Percentiles rank a stretch among this genome's conserved stretches.
These are phyloP conservation scores for Pisolithus tinctorius DNA, from an alignment of 768 basidiomycete species.

Conservation along the genomic window DNA sequence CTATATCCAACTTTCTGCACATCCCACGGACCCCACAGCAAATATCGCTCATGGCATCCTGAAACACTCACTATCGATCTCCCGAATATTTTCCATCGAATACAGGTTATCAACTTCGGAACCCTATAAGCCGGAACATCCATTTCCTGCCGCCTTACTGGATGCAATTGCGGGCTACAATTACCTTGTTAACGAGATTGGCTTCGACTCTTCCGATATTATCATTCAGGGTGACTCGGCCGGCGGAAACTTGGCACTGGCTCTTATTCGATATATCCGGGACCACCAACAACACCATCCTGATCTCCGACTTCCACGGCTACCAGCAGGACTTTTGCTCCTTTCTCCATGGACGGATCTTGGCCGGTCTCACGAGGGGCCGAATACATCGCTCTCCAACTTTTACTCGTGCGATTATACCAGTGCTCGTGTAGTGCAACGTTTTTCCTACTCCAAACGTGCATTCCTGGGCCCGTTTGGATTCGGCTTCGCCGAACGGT, in stretches of 20 bases:
- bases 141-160: slow-evolving; percentile 49
- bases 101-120: slow-evolving; percentile 37
- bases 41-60: slow-evolving; percentile 17
- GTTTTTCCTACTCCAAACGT: slow-evolving; percentile 25
- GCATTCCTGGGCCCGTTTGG: slow-evolving; percentile 44
- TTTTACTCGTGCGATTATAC: slow-evolving; percentile 25
- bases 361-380: slow-evolving; percentile 17
- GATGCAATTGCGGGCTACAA: slow-evolving; percentile 46
- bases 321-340: slow-evolving; percentile 27
- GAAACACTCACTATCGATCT: slow-evolving; percentile 8
- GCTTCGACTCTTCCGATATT: slow-evolving; percentile 37
- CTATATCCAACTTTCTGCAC: slow-evolving; percentile 22
- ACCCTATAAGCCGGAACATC: slow-evolving; percentile 23
- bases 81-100: slow-evolving; percentile 35
- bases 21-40: slow-evolving; percentile 19
- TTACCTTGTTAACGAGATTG: slow-evolving; percentile 39
- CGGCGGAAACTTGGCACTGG: slow-evolving; percentile 43
- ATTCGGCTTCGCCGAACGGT: slow-evolving; percentile 36
- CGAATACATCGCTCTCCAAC: slow-evolving; percentile 31
- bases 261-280: slow-evolving; percentile 32
- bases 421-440: slow-evolving; percentile 5
- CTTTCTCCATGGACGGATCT: slow-evolving; percentile 28
- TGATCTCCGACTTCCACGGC: slow-evolving; percentile 11
- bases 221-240: slow-evolving; percentile 49
- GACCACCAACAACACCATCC: slow-evolving; percentile 10